Evolutionary conservation across 2,329 filamentous ascomycete genomes (phyloP).

Genomic region (Verticillium dahliae): DNA sequence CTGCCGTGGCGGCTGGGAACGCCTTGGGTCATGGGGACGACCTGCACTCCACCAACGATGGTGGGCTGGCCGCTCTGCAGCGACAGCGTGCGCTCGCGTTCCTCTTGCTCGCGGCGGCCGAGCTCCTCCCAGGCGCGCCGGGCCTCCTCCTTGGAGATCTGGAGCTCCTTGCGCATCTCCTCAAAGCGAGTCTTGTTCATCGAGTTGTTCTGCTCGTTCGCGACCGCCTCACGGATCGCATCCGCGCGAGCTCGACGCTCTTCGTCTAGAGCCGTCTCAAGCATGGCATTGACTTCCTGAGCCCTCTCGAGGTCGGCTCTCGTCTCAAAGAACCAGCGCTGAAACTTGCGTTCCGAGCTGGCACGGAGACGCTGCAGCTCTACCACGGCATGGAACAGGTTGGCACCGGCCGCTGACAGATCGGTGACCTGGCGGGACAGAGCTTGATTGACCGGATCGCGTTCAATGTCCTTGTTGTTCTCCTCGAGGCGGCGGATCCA

Average conservation of each 20-base stretch:
- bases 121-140: conserved; percentile 96
- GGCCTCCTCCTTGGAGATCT: conserved; percentile 94
- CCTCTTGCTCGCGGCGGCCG: conserved; percentile 85
- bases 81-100: conserved; percentile 79
- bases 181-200: conserved; percentile 71
- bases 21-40: conserved; percentile 83
- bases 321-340: conserved; percentile 97
- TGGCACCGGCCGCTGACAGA: conserved; percentile 92
- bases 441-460: conserved; percentile 78
- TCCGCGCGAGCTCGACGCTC: conserved; percentile 67
- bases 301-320: conserved; percentile 78
- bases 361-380: conserved; percentile 90
- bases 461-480: conserved; percentile 77
- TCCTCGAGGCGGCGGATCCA: conserved; percentile 93
- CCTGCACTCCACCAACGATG: conserved; percentile 85
- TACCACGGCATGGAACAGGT: conserved; percentile 95
- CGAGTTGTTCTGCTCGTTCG: conserved; percentile 61
- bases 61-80: conserved; percentile 83
- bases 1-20: conserved; percentile 49
- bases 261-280: conserved; percentile 68
- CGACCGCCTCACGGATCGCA: conserved; percentile 58
- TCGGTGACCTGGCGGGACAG: conserved; percentile 92
- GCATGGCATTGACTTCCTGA: conserved; percentile 72
- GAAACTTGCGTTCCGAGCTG: conserved; percentile 94
- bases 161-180: conserved; percentile 87